phyloP scores from a whole-genome alignment of 2,329 filamentous ascomycete species.

The Myriosclerotinia duriaeana region DNA sequence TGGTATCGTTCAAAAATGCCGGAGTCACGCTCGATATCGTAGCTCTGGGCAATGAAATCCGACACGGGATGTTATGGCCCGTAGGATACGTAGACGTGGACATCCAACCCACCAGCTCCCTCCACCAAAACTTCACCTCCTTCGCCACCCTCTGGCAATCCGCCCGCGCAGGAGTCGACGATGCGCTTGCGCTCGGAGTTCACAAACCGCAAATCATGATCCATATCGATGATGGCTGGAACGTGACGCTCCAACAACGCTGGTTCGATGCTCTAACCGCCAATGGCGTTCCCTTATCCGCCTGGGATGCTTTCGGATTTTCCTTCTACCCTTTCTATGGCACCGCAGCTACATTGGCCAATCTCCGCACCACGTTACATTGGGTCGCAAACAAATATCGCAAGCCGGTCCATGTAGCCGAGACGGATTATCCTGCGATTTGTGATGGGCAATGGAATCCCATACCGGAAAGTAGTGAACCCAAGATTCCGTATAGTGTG shows the following conservation, averaged over 20 bases:
- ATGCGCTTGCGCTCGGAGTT: slow-evolving; percentile 50
- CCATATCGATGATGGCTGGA: slow-evolving; percentile 72
- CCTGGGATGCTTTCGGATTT: slow-evolving; percentile 70
- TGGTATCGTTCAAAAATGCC: slow-evolving; percentile 58
- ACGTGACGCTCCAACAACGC: slow-evolving; percentile 59
- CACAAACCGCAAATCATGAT: slow-evolving; percentile 67
- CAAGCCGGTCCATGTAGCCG: slow-evolving; percentile 66
- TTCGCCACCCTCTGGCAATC: slow-evolving; percentile 63
- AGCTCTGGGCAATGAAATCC: slow-evolving; percentile 74
- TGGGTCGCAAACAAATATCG: slow-evolving; percentile 60
- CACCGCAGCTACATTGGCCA: slow-evolving; percentile 56
- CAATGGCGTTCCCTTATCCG: slow-evolving; percentile 51
- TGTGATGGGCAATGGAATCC: slow-evolving; percentile 56
- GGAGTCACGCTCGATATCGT: slow-evolving; percentile 61
- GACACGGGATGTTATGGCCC: slow-evolving; percentile 64
- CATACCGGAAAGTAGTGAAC: slow-evolving; percentile 38
- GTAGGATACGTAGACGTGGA: slow-evolving; percentile 53
- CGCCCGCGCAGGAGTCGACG: slow-evolving; percentile 59
- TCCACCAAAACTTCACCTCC: slow-evolving; percentile 51
- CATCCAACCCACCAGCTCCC: slow-evolving; percentile 38
- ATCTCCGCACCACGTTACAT: slow-evolving; percentile 54
- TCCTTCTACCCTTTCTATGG: slow-evolving; percentile 73
- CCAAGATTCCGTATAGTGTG: slow-evolving; percentile 59
- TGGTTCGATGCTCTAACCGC: slow-evolving; percentile 64
- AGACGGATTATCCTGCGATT: slow-evolving; percentile 67